These are phyloP conservation scores for Leccinum disarticulatum DNA, from an alignment of 768 basidiomycete species.

Conservation along the genomic window DNA sequence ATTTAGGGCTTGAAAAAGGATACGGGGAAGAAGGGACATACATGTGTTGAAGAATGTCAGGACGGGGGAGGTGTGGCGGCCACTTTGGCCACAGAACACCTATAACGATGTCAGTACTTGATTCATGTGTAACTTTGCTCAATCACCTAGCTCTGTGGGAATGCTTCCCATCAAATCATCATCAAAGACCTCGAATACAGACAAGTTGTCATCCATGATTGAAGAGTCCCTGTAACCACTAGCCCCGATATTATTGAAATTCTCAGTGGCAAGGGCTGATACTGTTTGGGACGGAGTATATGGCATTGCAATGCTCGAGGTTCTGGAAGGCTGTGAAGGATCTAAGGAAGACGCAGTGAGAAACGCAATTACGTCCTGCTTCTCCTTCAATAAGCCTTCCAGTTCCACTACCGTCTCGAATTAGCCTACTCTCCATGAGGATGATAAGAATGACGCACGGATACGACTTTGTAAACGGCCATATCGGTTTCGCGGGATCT, in stretches of 20 bases:
- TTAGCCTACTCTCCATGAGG: conserved; percentile 2
- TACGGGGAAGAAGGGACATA: conserved; percentile 33
- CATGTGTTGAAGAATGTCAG: conserved; percentile 65
- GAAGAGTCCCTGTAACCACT: not conserved
- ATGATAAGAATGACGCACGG: conserved; percentile 41
- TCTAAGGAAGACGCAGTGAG: conserved; percentile 1
- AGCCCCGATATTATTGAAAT: not conserved
- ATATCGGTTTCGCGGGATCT: conserved; percentile 58
- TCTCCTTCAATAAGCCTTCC: conserved; percentile 63
- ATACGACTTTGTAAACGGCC: conserved; percentile 69
- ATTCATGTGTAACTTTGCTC: not conserved
- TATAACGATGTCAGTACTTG: conserved; percentile 2
- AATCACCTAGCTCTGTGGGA: conserved; percentile 8
- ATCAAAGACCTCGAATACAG: not conserved
- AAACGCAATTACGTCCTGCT: conserved; percentile 34
- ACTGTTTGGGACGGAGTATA: not conserved
- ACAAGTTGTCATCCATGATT: not conserved
- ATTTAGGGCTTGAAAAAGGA: not conserved
- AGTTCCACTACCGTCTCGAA: conserved; percentile 55
- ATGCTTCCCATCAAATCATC: not conserved
- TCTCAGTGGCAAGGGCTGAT: not conserved
- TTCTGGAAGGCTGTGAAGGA: not conserved
- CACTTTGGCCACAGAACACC: conserved; percentile 40
- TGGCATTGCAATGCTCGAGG: not conserved
- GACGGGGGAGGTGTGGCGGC: conserved; percentile 62